These are phyloP conservation scores for Trametes hirsuta DNA, from an alignment of 1,284 basidiomycete genomes.

Conservation along the genomic window DNA sequence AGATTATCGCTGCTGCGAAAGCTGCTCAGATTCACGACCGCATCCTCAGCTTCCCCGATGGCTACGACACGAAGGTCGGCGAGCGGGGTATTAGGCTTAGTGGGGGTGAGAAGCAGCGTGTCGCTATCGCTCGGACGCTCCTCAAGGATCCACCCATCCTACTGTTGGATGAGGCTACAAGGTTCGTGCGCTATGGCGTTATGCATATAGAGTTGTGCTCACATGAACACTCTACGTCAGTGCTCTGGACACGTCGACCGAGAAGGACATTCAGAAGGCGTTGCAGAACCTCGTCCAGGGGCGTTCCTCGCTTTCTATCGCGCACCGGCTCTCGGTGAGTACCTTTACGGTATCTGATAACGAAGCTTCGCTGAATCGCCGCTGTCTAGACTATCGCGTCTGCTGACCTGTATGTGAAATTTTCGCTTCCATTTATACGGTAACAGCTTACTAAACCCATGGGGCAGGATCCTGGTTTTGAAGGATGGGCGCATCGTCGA, in stretches of 20 bases:
- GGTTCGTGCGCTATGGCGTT: slow-evolving; percentile 40
- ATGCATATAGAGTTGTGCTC: slow-evolving; percentile 11
- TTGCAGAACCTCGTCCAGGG: slow-evolving; percentile 73
- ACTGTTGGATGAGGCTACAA: slow-evolving; percentile 82
- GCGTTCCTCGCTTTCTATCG: slow-evolving; percentile 78
- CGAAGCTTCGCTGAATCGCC: slow-evolving; percentile 21
- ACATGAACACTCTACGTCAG: slow-evolving; percentile 38
- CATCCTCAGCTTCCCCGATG: slow-evolving; percentile 79
- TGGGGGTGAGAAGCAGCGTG: slow-evolving; percentile 84
- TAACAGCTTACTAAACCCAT: slow-evolving; percentile 9
- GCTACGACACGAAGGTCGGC: slow-evolving; percentile 78
- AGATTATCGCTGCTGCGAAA: slow-evolving; percentile 73
- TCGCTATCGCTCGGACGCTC: slow-evolving; percentile 86
- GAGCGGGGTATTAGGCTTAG: slow-evolving; percentile 84
- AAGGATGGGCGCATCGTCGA: slow-evolving; percentile 84
- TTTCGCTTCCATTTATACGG: slow-evolving; percentile 4
- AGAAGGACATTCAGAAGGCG: slow-evolving; percentile 84
- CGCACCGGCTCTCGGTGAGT: slow-evolving; percentile 78
- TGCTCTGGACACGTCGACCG: slow-evolving; percentile 82
- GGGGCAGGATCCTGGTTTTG: slow-evolving; percentile 74
- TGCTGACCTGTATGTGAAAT: slow-evolving; percentile 64
- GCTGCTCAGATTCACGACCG: slow-evolving; percentile 85
- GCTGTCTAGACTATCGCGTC: slow-evolving; percentile 68
- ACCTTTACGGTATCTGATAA: slow-evolving; percentile 10
- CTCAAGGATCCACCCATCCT: slow-evolving; percentile 86